Conservation (phyloP, 148 eudicot species). For the Tetragonia tetragonoides region DNA sequence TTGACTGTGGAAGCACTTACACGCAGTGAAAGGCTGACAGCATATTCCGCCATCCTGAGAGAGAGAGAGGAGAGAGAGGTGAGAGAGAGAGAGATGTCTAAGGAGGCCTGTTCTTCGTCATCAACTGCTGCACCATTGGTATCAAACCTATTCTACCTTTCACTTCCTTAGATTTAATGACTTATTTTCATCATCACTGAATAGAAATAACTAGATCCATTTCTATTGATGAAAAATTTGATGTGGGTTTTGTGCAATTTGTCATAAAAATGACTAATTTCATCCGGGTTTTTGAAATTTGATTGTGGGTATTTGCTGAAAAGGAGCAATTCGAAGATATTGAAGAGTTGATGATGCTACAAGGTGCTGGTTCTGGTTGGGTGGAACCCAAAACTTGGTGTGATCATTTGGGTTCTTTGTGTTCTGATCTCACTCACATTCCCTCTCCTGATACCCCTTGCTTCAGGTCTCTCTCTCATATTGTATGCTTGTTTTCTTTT, state of each 20-base stretch:
- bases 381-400: conserved; percentile 46
- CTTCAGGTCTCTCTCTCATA: conserved; percentile 30
- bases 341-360: conserved; percentile 26
- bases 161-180: not conserved
- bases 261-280: not conserved
- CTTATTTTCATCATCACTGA: not conserved
- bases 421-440: conserved; percentile 36
- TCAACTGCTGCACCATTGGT: conserved; percentile 3
- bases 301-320: not conserved
- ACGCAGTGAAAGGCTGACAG: too few relatives aligned
- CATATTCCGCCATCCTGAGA: too few relatives aligned
- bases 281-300: not conserved
- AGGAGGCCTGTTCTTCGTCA: conserved; percentile 13
- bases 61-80: too few relatives aligned
- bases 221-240: not conserved
- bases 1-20: too few relatives aligned
- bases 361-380: conserved; percentile 46
- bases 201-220: not conserved
- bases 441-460: conserved; percentile 38
- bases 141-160: not conserved
- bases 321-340: conserved; percentile 17
- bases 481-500: not conserved
- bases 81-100: not conserved
- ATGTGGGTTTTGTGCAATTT: not conserved
- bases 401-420: conserved; percentile 36